Conservation (phyloP, 352 stramenopile genomes). For the Phytopythium mirpurense region DNA sequence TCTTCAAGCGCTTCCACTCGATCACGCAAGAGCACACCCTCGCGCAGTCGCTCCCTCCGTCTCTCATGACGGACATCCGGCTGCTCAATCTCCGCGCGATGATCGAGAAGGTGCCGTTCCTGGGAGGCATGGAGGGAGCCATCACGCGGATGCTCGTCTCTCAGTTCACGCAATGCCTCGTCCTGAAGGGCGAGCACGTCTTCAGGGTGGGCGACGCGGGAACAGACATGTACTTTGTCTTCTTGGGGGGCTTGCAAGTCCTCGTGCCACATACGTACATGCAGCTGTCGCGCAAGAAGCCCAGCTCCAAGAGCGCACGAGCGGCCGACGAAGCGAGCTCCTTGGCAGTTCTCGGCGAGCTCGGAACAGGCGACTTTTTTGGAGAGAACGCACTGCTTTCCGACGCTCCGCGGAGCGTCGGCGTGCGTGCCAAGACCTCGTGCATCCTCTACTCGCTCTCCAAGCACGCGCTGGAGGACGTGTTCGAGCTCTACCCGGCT, state of each 20-base stretch:
- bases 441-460: constrained; percentile 48
- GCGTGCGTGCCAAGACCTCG: constrained; percentile 35
- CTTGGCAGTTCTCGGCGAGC: constrained; percentile 30
- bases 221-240: constrained; percentile 60
- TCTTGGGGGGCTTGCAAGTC: constrained; percentile 35
- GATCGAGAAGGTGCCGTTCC: constrained; percentile 50
- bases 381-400: constrained; percentile 43
- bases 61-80: constrained; percentile 44
- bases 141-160: constrained; percentile 51
- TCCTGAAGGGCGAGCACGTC: constrained; percentile 32
- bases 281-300: too few relatives aligned
- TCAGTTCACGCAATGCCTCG: constrained; percentile 37
- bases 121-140: constrained; percentile 32
- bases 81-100: constrained; percentile 41
- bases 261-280: constrained; percentile 34
- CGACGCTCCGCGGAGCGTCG: constrained; percentile 26
- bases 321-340: constrained; percentile 27
- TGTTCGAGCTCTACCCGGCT: constrained; percentile 46
- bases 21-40: constrained; percentile 48
- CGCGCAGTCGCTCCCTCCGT: constrained; percentile 35
- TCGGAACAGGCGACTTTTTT: constrained; percentile 41
- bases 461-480: constrained; percentile 31
- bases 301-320: background rate
- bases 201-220: constrained; percentile 41
- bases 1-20: constrained; percentile 47